Base-by-base conservation (phyloP, 140 eudicot genomes). In the Cichorium intybus region DNA sequence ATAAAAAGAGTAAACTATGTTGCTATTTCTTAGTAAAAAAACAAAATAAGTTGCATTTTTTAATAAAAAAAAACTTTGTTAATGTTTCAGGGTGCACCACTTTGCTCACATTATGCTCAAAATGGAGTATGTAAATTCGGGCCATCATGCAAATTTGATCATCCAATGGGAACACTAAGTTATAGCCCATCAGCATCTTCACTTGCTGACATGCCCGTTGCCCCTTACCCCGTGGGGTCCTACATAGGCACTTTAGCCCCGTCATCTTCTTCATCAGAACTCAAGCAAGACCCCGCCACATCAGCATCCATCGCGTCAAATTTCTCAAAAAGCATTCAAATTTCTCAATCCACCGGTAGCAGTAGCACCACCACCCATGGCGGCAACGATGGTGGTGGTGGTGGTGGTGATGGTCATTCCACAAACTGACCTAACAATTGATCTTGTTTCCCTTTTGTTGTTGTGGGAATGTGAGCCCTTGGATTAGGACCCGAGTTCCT, bases 161-260 rank as follows among this genome's bases (percentile, higher is more conserved):
- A 93, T 43, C 99, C 99, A 9, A 85, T 88, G 93, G 84, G 88
- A 49, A 65, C 86, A 18, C 65, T 88, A 69, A 88, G 92, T 78
- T 93, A 93, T 72, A 85, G 95, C 43, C 93, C 97, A 8, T 88
- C 99, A 60, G 80, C 95, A 72, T 93, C 97, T 24, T 93, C 97
- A 61, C 82, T 93, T 33, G 71, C 95, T 17, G 99, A 93, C 61
- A 83, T 93, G 85, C 93, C 90, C 0, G 95, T 93, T 45, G 93
- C 88, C 35, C 99, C 99, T 24, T 93, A 79, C 69, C 94, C 95
- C 9, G 95, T 85, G 26, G 97, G 99, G 46, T 81, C 95, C 17
- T 81, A 84, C 26, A 51, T 64, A 1, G 87, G 79, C 4, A 81
- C 95, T 29, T 76, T 88, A 71, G 98, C 96, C 27, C 89, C 95